These are phyloP conservation scores for Xylaria telfairii DNA, from an alignment of 495 filamentous ascomycete genomes.

Conservation along the genomic window DNA sequence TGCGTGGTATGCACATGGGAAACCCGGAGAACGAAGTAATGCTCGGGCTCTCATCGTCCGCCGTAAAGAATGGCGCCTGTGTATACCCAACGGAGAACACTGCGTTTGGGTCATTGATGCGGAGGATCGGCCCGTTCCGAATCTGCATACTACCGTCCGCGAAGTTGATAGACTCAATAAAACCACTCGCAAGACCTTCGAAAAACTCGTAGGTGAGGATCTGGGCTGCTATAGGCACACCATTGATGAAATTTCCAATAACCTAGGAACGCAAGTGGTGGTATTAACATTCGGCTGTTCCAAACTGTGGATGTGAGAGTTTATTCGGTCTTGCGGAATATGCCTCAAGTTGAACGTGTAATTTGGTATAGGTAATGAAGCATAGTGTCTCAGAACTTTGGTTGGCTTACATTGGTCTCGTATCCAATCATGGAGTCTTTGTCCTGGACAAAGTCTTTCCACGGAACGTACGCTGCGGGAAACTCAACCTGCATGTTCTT, in stretches of 20 bases:
- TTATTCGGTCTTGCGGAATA: background rate
- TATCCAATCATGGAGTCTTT: conserved; percentile 33
- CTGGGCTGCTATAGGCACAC: conserved; percentile 44
- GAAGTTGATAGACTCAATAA: conserved; percentile 42
- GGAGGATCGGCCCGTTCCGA: conserved; percentile 40
- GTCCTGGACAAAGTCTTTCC: conserved; percentile 41
- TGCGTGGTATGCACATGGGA: conserved; percentile 52
- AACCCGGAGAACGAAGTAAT: conserved; percentile 49
- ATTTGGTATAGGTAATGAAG: background rate
- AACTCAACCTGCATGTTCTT: conserved; percentile 51
- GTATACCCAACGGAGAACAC: conserved; percentile 42
- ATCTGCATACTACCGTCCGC: conserved; percentile 42
- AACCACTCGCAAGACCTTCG: conserved; percentile 40
- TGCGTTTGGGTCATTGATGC: conserved; percentile 52
- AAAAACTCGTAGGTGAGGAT: conserved; percentile 40
- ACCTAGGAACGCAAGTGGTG: conserved; percentile 28
- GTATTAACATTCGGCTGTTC: background rate
- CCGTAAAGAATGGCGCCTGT: conserved; percentile 43
- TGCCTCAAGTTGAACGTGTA: background rate
- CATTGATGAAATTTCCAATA: conserved; percentile 45
- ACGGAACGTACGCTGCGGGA: conserved; percentile 46
- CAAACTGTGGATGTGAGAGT: background rate
- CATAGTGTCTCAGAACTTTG: background rate
- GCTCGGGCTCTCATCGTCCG: conserved; percentile 47
- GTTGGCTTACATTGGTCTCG: conserved; percentile 40